phyloP scores from a whole-genome alignment of 2,329 filamentous ascomycete genomes.

The Ciborinia camelliae region DNA sequence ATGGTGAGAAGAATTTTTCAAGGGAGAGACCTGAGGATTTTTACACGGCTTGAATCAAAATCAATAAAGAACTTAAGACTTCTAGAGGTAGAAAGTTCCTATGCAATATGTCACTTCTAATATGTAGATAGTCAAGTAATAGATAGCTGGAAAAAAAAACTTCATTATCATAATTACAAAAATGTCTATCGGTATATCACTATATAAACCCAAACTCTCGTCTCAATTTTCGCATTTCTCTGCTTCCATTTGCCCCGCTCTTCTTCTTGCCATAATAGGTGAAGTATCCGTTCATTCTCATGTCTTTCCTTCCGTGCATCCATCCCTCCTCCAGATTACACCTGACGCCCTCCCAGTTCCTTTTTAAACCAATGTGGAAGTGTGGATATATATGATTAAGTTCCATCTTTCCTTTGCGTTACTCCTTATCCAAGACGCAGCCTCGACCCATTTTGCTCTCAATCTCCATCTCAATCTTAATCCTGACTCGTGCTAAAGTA shows the following conservation, averaged over 20 bases:
- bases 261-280: background rate
- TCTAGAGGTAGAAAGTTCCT: too few species aligned
- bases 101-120: too few species aligned
- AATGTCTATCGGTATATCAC: slow-evolving; percentile 2
- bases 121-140: too few species aligned
- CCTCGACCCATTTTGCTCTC: background rate
- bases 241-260: too few species aligned
- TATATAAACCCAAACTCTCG: background rate
- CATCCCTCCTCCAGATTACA: background rate
- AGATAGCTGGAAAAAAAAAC: too few species aligned
- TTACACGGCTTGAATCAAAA: too few species aligned
- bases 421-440: too few species aligned
- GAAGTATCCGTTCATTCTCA: slow-evolving; percentile 1
- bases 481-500: slow-evolving; percentile 60
- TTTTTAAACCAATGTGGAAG: background rate
- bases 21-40: too few species aligned
- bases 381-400: background rate
- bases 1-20: too few species aligned
- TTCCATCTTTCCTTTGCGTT: background rate
- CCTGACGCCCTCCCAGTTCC: background rate
- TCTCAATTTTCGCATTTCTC: background rate
- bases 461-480: slow-evolving; percentile 13
- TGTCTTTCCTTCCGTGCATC: background rate
- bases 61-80: too few species aligned
- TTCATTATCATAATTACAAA: slow-evolving; percentile 16